Base-by-base conservation (phyloP, 306 rosid genomes). In the Prinsepia uniflora region DNA sequence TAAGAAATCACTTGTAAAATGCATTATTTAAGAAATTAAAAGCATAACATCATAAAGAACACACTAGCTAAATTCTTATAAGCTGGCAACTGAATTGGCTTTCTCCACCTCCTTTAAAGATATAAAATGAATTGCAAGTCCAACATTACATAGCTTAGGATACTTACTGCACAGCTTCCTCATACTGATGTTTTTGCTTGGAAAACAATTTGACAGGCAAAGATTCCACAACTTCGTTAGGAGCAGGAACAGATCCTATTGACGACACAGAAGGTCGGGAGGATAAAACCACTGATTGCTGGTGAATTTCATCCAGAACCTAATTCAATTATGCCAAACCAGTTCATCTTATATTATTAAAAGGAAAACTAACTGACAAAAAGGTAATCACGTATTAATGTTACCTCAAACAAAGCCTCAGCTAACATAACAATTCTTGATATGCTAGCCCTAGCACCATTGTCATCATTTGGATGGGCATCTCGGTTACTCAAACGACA, bases 301-400 rank as follows among this genome's bases (percentile, higher is more conserved):
- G 99, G 89, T 95, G 99, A 89, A 95, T 95, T 88, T 95, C 99
- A 95, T 95, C 99, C 97, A 95, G 96, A 89, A 95, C 99, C 99
- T 95, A 95, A 85, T 95, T 78, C 89, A 84, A 76, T 81, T 86
- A 83, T 68, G 83, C 76, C 78, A 43, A 86, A 77, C 79, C 52
- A 65, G 77, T 87, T 89, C 83, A 91, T 85, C 75, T 75, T 60
- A 82, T 48, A 82, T 85, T 83, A 86, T 30, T 64, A 70, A 64
- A 53, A 53, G 44, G 49, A 63, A 83, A 68, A 74, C 78, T 20
- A 55, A 45, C 72, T 12, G 66, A 58, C 67, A 42, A 69, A 64
- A 74, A 43, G 67, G 75, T 54, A 80, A 73, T 40, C 34, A 50
- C 62, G 56, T 57, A 74, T 42, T 34, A 58, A 72, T 61, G 20